Conservation (phyloP, 1,284 basidiomycete species). For the Volvariella surrecta region DNA sequence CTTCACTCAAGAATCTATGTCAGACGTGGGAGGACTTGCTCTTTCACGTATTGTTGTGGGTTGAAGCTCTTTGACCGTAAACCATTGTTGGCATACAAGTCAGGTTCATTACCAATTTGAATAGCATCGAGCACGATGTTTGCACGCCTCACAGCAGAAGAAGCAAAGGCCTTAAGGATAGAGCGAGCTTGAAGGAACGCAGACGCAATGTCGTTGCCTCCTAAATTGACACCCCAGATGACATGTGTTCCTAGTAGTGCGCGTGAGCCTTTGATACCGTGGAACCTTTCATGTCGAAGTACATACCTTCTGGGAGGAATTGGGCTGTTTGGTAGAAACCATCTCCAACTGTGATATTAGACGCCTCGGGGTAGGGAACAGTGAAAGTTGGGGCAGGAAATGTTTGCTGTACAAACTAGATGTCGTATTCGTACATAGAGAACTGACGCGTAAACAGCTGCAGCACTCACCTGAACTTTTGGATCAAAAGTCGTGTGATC, state of each 20-base stretch:
- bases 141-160: constrained; percentile 28
- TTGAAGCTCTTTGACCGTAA: constrained; percentile 35
- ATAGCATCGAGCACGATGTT: constrained; percentile 46
- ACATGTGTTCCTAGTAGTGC: constrained; percentile 39
- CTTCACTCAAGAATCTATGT: not conserved
- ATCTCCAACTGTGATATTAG: constrained; percentile 45
- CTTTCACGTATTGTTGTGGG: constrained; percentile 39
- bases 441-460: not conserved
- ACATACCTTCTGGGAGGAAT: constrained; percentile 41
- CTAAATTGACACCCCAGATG: constrained; percentile 67
- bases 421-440: not conserved
- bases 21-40: constrained; percentile 26
- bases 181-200: constrained; percentile 49
- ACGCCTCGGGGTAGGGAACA: constrained; percentile 58
- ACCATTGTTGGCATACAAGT: constrained; percentile 47
- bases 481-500: constrained; percentile 49
- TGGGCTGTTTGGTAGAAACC: constrained; percentile 47
- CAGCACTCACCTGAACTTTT: constrained; percentile 26
- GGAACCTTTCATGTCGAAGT: not conserved
- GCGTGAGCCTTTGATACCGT: not conserved
- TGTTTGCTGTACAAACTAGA: constrained; percentile 29
- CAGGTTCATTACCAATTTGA: constrained; percentile 60
- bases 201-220: constrained; percentile 46
- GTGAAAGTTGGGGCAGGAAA: constrained; percentile 41
- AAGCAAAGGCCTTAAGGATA: constrained; percentile 44